Conservation (phyloP, 169 alveolate species). For the Plasmodium relictum region DNA sequence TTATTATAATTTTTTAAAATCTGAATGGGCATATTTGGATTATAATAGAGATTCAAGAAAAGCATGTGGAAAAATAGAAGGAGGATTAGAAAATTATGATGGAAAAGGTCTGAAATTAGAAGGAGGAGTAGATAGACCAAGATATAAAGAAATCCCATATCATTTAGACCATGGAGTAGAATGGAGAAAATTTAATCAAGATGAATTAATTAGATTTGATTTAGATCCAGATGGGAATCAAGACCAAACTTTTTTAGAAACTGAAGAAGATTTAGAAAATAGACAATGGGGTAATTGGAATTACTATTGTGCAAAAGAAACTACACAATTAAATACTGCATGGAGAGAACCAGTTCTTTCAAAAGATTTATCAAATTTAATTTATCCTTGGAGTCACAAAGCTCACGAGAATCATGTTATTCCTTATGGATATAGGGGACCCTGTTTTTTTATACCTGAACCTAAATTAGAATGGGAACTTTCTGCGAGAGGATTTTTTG, state of each 20-base stretch:
- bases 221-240: slow-evolving; percentile 86
- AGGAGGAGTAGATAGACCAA: slow-evolving; percentile 84
- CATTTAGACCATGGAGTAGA: slow-evolving; percentile 83
- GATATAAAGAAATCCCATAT: slow-evolving; percentile 82
- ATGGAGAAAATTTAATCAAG: slow-evolving; percentile 80
- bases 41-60: slow-evolving; percentile 81
- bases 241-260: slow-evolving; percentile 81
- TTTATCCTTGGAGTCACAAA: slow-evolving; percentile 77
- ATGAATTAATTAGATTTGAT: slow-evolving; percentile 80
- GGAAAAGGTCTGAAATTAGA: slow-evolving; percentile 85
- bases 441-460: slow-evolving; percentile 79
- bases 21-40: slow-evolving; percentile 87
- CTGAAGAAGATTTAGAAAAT: slow-evolving; percentile 85
- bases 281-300: slow-evolving; percentile 89
- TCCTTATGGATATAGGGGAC: slow-evolving; percentile 44
- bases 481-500: slow-evolving; percentile 84
- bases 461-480: slow-evolving; percentile 82
- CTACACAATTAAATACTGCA: slow-evolving; percentile 66
- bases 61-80: slow-evolving; percentile 86
- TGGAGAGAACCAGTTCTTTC: slow-evolving; percentile 77
- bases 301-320: slow-evolving; percentile 52
- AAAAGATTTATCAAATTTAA: slow-evolving; percentile 48
- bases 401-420: slow-evolving; percentile 63
- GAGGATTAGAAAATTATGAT: slow-evolving; percentile 85
- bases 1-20: slow-evolving; percentile 80